Conservation (phyloP, 1,284 basidiomycete species). For the Sporisorium sorghi region DNA sequence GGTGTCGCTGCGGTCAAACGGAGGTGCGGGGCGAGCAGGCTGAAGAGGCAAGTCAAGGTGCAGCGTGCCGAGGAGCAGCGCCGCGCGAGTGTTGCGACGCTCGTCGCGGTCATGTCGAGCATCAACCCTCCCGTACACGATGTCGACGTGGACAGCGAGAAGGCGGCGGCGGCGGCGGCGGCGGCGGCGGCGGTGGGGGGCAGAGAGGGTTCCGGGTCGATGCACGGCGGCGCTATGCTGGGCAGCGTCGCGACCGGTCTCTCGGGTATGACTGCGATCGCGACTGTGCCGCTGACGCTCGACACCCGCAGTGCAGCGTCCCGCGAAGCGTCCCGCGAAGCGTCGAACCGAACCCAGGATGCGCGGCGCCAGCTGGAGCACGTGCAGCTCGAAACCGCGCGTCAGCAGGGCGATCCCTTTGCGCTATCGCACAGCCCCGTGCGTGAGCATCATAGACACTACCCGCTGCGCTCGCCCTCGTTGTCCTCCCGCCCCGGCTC, state of each 20-base stretch:
- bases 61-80: constrained; percentile 15
- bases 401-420: constrained; percentile 59
- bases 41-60: neutral
- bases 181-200: no score
- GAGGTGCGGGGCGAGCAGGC: neutral
- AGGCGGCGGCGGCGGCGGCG: no score
- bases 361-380: constrained; percentile 40
- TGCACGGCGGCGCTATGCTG: constrained; percentile 29
- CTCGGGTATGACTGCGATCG: constrained; percentile 47
- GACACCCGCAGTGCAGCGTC: neutral
- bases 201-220: no score
- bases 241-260: constrained; percentile 49
- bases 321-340: neutral
- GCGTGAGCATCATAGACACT: constrained; percentile 17
- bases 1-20: neutral
- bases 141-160: neutral
- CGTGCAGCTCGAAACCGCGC: constrained; percentile 55
- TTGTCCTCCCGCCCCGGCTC: constrained; percentile 1
- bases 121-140: constrained; percentile 7
- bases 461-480: constrained; percentile 6
- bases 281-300: constrained; percentile 39
- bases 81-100: constrained; percentile 19
- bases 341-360: constrained; percentile 16
- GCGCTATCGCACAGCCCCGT: constrained; percentile 24
- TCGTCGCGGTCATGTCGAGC: constrained; percentile 25